phyloP scores from a whole-genome alignment of 768 basidiomycete species.

The Podaxis sp. region DNA sequence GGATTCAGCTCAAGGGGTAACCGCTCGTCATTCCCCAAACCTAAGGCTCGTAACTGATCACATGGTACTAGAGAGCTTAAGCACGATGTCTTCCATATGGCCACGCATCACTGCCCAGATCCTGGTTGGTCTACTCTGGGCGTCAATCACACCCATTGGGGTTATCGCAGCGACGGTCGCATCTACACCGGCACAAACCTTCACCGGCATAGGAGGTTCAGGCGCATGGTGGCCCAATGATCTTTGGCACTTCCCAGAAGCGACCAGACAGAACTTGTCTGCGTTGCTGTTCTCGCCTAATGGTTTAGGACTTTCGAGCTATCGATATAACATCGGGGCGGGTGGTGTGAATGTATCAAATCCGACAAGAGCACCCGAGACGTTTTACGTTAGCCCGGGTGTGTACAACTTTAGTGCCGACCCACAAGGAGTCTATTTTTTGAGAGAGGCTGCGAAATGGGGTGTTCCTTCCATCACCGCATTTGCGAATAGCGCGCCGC shows the following conservation, averaged over 20 bases:
- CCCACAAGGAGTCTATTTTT: constrained; percentile 35
- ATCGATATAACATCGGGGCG: constrained; percentile 38
- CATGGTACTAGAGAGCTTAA: neutral
- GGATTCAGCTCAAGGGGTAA: neutral
- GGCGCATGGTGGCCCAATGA: constrained; percentile 47
- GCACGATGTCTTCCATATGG: neutral
- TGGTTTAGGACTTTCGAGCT: constrained; percentile 37
- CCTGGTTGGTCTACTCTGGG: neutral
- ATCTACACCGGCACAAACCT: constrained; percentile 28
- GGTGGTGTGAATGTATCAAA: constrained; percentile 39
- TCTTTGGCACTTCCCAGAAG: constrained; percentile 34
- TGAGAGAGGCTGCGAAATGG: constrained; percentile 30
- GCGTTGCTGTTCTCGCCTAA: constrained; percentile 31
- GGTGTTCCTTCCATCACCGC: constrained; percentile 34
- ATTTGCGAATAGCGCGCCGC: constrained; percentile 40
- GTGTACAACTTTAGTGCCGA: constrained; percentile 37
- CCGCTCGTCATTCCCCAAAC: neutral
- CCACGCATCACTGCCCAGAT: neutral
- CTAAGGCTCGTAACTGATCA: neutral
- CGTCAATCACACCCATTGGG: neutral
- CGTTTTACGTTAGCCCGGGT: constrained; percentile 32
- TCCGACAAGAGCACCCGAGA: constrained; percentile 31
- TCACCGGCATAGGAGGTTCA: constrained; percentile 37
- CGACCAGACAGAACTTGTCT: constrained; percentile 35
- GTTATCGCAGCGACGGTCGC: constrained; percentile 22